Evolutionary conservation across 2,329 filamentous ascomycete genomes (phyloP).

Genomic region (Periglandula ipomoeae): DNA sequence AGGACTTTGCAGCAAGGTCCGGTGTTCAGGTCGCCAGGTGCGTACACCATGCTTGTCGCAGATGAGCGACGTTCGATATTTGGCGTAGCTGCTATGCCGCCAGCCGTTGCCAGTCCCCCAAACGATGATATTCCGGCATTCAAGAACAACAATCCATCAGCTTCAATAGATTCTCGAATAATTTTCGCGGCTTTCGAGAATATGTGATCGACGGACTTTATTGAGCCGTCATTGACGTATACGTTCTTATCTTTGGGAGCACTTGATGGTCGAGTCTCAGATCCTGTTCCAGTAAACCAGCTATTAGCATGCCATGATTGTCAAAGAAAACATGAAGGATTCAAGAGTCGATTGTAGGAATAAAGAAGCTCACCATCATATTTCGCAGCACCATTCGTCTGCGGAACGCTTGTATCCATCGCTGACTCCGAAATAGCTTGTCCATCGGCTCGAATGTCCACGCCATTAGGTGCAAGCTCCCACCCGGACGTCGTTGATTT

Average conservation of each 20-base stretch:
- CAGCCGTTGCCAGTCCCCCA: slow-evolving; percentile 3
- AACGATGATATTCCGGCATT: slow-evolving; percentile 23
- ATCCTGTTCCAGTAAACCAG: neutral
- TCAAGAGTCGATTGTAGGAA: no score
- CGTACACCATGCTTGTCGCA: slow-evolving; percentile 4
- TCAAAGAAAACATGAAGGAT: no score
- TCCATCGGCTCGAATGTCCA: neutral
- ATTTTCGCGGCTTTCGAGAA: slow-evolving; percentile 37
- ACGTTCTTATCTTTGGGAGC: neutral
- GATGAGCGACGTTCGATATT: neutral
- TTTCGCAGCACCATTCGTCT: neutral
- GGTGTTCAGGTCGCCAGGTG: neutral
- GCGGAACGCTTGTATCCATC: neutral
- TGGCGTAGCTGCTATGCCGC: neutral
- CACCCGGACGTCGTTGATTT: slow-evolving; percentile 20
- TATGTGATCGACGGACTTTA: slow-evolving; percentile 12
- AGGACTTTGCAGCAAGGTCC: slow-evolving; percentile 22
- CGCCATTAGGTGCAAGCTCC: slow-evolving; percentile 5
- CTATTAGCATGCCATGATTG: no score
- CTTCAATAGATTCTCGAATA: slow-evolving; percentile 31
- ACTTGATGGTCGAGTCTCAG: neutral
- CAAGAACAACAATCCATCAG: slow-evolving; percentile 26
- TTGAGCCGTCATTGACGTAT: slow-evolving; percentile 3
- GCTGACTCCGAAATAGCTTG: neutral
- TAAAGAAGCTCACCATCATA: neutral